Base-by-base conservation (phyloP, 2,329 filamentous ascomycete genomes). In the Colletotrichum incanum region DNA sequence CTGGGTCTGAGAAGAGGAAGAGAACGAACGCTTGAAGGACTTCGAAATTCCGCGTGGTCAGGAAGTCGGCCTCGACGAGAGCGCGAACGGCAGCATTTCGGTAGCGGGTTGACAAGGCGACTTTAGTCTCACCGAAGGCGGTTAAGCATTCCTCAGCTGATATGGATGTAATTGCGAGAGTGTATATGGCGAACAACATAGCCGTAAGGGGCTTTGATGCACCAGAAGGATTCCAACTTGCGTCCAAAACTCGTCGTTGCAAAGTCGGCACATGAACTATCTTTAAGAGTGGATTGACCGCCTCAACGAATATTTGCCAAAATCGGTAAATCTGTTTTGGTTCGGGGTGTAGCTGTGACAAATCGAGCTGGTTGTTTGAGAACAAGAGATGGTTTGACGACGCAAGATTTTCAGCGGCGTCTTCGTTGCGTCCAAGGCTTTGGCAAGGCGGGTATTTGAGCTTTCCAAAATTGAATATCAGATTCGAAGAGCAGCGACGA, bases 241-340 rank as follows among this genome's bases (percentile, higher is more conserved):
- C 79, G 9, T 81, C 77, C 1, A 80, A 37, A 3, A 82, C 74
- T 16, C 77, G 76, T 20, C 79, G 77, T 16, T 81, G 78, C 1
- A 80, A 70, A 4, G 76, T 80, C 11, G 80, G 80, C 1, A 80
- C 75, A 45, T 82, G 80, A 0, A 80, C 43, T 2, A 82, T 76
- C 66, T 81, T 82, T 16, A 75, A 72, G 0, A 82, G 67, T 0
- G 80, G 80, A 16, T 82, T 80, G 39, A 81, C 77, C 0, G 68
- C 74, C 45, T 82, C 80, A 18, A 80, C 75, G 43, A 81, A 82
- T 0, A 71, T 69, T n/a, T 82, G 78, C 80, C 80, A 82, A 8
- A 79, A 66, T 5, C 74, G 76, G 31, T 77, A 78, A 7, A 80
- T 78, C 0, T 76, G 74, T 3, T 75, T 76, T 7, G 80, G 78